A percentile compares a stretch with the other conserved stretches of the same genome.
phyloP scores from a whole-genome alignment of 306 rosid genomes.

The Lathyrus aphaca region DNA sequence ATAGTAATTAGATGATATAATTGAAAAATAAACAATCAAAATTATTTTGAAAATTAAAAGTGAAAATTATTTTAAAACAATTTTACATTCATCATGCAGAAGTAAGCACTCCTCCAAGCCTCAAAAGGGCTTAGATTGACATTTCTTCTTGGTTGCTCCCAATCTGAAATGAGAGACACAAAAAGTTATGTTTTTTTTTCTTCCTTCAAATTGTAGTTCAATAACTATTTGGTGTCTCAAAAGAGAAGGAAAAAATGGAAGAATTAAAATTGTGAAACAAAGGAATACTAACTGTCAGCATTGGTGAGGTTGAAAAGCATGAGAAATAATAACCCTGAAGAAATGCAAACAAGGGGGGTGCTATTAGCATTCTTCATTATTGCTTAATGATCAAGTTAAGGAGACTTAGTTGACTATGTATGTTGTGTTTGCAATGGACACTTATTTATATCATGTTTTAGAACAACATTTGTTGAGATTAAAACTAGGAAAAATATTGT shows the following conservation, averaged over 20 bases:
- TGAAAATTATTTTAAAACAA: neutral
- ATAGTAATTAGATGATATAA: too few relatives aligned
- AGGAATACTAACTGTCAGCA: constrained; percentile 48
- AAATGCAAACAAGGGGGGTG: constrained; percentile 40
- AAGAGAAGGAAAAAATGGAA: neutral
- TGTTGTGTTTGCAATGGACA: constrained; percentile 5
- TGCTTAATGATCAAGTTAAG: constrained; percentile 33
- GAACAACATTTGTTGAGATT: constrained; percentile 30
- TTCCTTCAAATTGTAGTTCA: neutral
- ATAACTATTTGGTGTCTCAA: neutral
- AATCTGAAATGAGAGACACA: constrained; percentile 40
- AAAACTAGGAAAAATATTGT: constrained; percentile 38
- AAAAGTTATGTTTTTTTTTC: neutral
- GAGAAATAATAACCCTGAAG: constrained; percentile 46
- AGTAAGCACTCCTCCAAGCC: constrained; percentile 59
- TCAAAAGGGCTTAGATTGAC: constrained; percentile 47
- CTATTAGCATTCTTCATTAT: constrained; percentile 34
- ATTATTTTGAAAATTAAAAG: neutral
- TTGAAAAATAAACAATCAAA: too few relatives aligned
- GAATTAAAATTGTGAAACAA: neutral
- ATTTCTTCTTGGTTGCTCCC: constrained; percentile 39
- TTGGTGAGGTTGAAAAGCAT: constrained; percentile 42
- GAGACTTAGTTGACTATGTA: constrained; percentile 10
- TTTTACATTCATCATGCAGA: constrained; percentile 48
- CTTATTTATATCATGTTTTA: constrained; percentile 25